These are phyloP conservation scores for Ensete ventricosum DNA, from an alignment of 176 grass and related monocot genomes.

Conservation along the genomic window DNA sequence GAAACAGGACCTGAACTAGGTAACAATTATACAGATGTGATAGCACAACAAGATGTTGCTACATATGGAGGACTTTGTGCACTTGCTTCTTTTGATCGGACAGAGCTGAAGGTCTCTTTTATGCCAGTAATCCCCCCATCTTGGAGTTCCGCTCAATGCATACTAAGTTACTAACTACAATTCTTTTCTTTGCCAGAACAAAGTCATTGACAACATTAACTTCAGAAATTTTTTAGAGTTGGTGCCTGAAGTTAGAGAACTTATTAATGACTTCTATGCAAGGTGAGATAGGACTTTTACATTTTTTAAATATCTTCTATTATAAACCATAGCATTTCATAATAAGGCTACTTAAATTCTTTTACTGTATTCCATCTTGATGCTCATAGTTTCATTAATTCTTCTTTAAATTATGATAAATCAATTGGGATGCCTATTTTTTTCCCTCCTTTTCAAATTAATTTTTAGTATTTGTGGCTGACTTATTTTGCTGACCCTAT, in stretches of 20 bases:
- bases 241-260: constrained; percentile 93
- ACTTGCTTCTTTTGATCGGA: constrained; percentile 94
- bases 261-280: constrained; percentile 97
- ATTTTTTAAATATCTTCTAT: neutral
- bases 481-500: no score
- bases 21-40: constrained; percentile 84
- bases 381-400: no score
- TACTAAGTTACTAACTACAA: constrained; percentile 16
- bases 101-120: constrained; percentile 75
- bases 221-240: constrained; percentile 97
- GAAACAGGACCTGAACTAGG: constrained; percentile 89
- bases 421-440: no score
- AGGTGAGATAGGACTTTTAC: constrained; percentile 33
- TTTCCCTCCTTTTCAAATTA: no score
- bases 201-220: constrained; percentile 89
- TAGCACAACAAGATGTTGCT: constrained; percentile 94
- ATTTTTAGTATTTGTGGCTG: no score
- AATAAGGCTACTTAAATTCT: neutral
- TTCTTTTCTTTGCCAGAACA: constrained; percentile 44
- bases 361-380: no score
- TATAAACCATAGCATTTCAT: neutral
- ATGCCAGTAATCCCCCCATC: neutral
- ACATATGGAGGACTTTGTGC: constrained; percentile 93
- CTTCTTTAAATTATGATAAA: no score
- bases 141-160: neutral